phyloP scores from a whole-genome alignment of 192 early-diverging fungal genomes.

The Borealophlyctis nickersoniae region DNA sequence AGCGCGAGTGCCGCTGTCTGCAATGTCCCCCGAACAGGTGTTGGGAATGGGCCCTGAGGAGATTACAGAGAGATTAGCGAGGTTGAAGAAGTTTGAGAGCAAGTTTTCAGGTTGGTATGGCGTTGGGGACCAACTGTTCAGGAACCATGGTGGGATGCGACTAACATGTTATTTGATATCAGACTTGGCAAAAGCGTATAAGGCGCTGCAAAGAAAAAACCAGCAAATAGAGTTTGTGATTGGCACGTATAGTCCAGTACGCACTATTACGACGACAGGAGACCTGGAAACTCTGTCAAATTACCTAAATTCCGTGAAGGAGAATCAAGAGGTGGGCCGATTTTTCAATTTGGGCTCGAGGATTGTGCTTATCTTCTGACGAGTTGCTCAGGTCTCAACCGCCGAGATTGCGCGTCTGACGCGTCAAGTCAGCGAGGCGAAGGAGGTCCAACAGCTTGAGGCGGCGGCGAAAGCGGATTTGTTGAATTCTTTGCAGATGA shows the following conservation, averaged over 20 bases:
- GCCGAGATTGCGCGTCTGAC: slow-evolving; percentile 32
- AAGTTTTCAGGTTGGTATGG: slow-evolving; percentile 24
- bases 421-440: slow-evolving; percentile 26
- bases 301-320: slow-evolving; percentile 7
- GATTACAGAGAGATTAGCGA: slow-evolving; percentile 12
- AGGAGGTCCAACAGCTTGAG: slow-evolving; percentile 29
- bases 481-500: slow-evolving; percentile 25
- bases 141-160: too few relatives aligned
- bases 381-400: slow-evolving; percentile 9
- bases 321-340: slow-evolving; percentile 19
- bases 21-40: slow-evolving; percentile 23
- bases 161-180: too few relatives aligned
- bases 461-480: slow-evolving; percentile 33
- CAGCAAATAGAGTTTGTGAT: slow-evolving; percentile 33
- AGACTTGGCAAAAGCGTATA: slow-evolving; percentile 38
- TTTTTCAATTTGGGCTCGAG: background rate
- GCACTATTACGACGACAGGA: slow-evolving; percentile 16
- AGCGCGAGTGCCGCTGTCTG: slow-evolving; percentile 8
- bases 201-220: slow-evolving; percentile 24
- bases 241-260: slow-evolving; percentile 19
- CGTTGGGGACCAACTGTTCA: background rate
- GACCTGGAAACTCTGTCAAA: slow-evolving; percentile 23
- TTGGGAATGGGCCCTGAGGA: slow-evolving; percentile 18
- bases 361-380: background rate
- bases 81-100: slow-evolving; percentile 30